These are phyloP conservation scores for Galerina marginata DNA, from an alignment of 768 basidiomycete species.

Conservation along the genomic window DNA sequence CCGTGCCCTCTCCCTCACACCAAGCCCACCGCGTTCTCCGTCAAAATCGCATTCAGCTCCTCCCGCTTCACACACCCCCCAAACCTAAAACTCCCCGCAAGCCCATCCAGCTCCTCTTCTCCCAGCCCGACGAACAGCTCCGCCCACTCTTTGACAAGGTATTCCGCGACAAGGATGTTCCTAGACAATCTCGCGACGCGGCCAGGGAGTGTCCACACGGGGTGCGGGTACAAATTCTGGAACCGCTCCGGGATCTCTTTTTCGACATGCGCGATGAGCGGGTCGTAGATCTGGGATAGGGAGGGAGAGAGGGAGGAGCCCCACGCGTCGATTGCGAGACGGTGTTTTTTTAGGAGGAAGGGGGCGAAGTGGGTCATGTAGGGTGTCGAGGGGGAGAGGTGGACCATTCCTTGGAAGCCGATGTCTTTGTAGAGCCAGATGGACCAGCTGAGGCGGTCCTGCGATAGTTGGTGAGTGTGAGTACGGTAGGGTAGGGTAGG, in stretches of 20 bases:
- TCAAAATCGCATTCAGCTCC: no score
- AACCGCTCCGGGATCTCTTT: slow-evolving; percentile 56
- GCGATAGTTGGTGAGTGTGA: no score
- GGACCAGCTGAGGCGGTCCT: slow-evolving; percentile 77
- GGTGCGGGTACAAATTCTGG: slow-evolving; percentile 63
- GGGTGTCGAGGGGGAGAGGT: slow-evolving; percentile 67
- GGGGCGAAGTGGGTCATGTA: slow-evolving; percentile 73
- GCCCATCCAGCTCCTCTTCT: slow-evolving; percentile 65
- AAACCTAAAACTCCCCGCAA: slow-evolving; percentile 79
- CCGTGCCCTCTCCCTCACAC: slow-evolving; percentile 41
- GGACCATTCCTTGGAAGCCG: slow-evolving; percentile 88
- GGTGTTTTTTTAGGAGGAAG: slow-evolving; percentile 80
- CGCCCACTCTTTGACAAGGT: slow-evolving; percentile 75
- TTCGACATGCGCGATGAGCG: slow-evolving; percentile 66
- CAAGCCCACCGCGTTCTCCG: no score
- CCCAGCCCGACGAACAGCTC: slow-evolving; percentile 67
- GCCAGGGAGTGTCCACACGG: slow-evolving; percentile 64
- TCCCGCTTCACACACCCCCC: slow-evolving; percentile 67
- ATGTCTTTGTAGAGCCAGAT: slow-evolving; percentile 92
- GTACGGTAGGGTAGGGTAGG: no score
- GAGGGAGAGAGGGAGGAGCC: no score
- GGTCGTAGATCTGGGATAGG: no score
- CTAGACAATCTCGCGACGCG: slow-evolving; percentile 66
- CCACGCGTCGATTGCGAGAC: slow-evolving; percentile 79
- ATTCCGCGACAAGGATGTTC: slow-evolving; percentile 73